Evolutionary conservation across 139 green algal genomes (phyloP).

Genomic region (Zygnema circumcarinatum): DNA sequence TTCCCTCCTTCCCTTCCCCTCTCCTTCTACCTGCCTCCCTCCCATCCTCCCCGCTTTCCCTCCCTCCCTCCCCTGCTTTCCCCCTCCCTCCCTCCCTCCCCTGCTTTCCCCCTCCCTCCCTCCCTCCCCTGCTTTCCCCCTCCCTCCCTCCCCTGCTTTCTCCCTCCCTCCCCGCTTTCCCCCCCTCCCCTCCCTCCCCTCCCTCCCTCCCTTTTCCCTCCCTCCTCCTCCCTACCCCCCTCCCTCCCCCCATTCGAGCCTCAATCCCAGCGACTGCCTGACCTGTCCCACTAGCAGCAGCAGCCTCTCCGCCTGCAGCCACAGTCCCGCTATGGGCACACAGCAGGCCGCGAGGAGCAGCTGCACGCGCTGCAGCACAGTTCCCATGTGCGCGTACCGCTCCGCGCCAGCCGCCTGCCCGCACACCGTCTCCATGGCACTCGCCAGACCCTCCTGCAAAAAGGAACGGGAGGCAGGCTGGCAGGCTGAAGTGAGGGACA

Average conservation of each 20-base stretch:
- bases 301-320: slow-evolving; percentile 9
- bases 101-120: too few relatives aligned
- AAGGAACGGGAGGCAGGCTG: neutral
- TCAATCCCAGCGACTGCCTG: neutral
- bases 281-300: slow-evolving; percentile 35
- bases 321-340: slow-evolving; percentile 45
- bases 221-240: too few relatives aligned
- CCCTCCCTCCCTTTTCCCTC: neutral
- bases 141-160: too few relatives aligned
- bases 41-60: too few relatives aligned
- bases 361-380: slow-evolving; percentile 33
- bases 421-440: slow-evolving; percentile 55
- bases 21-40: too few relatives aligned
- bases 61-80: too few relatives aligned
- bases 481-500: neutral
- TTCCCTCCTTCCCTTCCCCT: too few relatives aligned
- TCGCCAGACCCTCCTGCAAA: slow-evolving; percentile 30
- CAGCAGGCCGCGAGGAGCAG: slow-evolving; percentile 32
- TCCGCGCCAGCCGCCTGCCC: slow-evolving; percentile 52
- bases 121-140: too few relatives aligned
- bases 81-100: too few relatives aligned
- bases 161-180: neutral
- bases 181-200: neutral
- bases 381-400: slow-evolving; percentile 2
- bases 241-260: neutral